Evolutionary conservation across 2,329 filamentous ascomycete genomes (phyloP), one percentile per base, ranked within the genome.

Genomic region (Alternaria longipes): DNA sequence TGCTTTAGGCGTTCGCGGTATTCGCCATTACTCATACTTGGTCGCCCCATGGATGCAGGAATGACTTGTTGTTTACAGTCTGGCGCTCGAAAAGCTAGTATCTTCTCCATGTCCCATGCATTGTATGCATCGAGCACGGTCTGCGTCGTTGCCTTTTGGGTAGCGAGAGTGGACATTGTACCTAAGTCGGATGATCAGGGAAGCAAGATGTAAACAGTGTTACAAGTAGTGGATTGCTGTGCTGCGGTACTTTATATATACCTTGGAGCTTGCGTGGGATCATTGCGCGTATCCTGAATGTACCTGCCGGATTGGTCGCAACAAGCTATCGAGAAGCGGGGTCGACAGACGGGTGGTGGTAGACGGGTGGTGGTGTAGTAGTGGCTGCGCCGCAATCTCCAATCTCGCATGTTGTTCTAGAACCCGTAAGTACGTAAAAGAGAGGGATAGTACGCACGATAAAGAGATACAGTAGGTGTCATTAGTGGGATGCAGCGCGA

Each of bases 61-160:
- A 47, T 26, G 18, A 47, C 26, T 47, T 47, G 45, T 47, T 47
- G 45, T 47, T n/a, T 32, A 8, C 45, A 47, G 1, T 47, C 45
- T 32, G n/a, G 26, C 45, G 45, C 30, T 32, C 45, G 45, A 14
- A 30, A 47, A 6, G 26, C 45, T 18, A 47, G n/a, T 3, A 32
- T 32, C 28, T 47, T 47, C 1, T 47, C 45, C 26, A 47, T 47
- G 11, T 32, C 30, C 45, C 45, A 47, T 2, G 45, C 45, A 0
- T 47, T 47, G 45, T 47, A 47, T 5, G 26, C 45, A 4, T 47
- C 45, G 4, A 47, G 28, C 16, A 47, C 45, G 11, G 45, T 5
- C 5, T 47, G 11, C 5, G 45, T 16, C n/a, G 45, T 47, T 47
- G 45, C 45, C 32, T 47, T 32, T 8, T 47, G 45, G 9, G 45